phyloP scores from a whole-genome alignment of 257 asterid genomes.

The Parsonsia alboflavescens region DNA sequence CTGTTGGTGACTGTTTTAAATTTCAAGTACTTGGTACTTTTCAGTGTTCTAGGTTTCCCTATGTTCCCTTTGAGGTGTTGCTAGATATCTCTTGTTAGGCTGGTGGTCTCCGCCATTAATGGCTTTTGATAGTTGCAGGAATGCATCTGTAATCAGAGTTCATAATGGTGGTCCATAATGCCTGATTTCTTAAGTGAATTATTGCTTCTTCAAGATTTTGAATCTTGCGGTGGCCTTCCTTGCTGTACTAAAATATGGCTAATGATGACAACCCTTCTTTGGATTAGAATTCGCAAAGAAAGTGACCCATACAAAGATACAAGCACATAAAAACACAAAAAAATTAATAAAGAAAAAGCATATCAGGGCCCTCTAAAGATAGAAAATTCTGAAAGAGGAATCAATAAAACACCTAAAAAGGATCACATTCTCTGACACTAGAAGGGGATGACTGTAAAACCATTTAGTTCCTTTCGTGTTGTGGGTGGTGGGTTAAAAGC shows the following conservation, averaged over 20 bases:
- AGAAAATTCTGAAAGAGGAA: not conserved
- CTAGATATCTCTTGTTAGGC: not conserved
- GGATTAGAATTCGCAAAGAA: not conserved
- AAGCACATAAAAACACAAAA: not conserved
- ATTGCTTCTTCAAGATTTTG: conserved; percentile 3
- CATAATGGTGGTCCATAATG: conserved; percentile 7
- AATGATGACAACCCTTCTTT: conserved; percentile 6
- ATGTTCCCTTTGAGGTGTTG: not conserved
- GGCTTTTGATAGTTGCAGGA: not conserved
- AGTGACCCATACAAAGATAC: not conserved
- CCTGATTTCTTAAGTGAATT: conserved; percentile 1
- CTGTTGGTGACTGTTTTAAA: conserved; percentile 1
- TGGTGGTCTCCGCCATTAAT: not conserved
- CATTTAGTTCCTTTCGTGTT: not conserved
- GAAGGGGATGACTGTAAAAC: conserved; percentile 7
- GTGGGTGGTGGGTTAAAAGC: not conserved
- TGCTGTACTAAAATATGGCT: not conserved
- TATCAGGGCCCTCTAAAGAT: conserved; percentile 13
- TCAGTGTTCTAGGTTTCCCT: not conserved
- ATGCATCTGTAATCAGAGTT: not conserved
- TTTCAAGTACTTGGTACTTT: not conserved
- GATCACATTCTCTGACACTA: conserved; percentile 19
- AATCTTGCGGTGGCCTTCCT: not conserved
- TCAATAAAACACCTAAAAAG: not conserved
- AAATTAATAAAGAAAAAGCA: conserved; percentile 3